Percentiles rank a stretch among this genome's conserved stretches.
These are phyloP conservation scores for Barbatosphaeria neglecta DNA, from an alignment of 495 filamentous ascomycete genomes.

Conservation along the genomic window DNA sequence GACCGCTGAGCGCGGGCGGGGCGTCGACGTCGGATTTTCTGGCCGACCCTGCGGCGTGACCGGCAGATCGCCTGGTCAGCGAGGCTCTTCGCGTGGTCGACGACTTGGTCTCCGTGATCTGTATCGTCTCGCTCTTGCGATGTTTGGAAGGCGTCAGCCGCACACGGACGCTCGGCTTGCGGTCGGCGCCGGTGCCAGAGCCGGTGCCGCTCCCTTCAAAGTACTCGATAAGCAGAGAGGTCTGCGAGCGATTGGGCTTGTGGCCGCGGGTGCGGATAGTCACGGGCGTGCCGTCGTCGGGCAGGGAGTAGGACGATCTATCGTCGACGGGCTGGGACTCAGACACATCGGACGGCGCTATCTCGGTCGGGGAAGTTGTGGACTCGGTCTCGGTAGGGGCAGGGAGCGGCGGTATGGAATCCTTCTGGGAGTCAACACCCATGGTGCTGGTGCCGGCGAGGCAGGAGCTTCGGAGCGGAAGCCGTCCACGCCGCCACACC, in stretches of 20 bases:
- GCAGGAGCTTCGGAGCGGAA: constrained; percentile 6
- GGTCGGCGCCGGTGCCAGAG: constrained; percentile 34
- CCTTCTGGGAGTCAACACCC: constrained; percentile 57
- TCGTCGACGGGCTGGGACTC: constrained; percentile 68
- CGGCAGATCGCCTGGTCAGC: constrained; percentile 50
- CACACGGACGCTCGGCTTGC: constrained; percentile 86
- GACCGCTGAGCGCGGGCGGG: constrained; percentile 25
- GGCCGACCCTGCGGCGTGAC: constrained; percentile 54
- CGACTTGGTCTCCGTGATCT: constrained; percentile 62
- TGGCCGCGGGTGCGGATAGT: constrained; percentile 70
- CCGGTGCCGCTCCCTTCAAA: constrained; percentile 69
- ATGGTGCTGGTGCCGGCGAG: constrained; percentile 35
- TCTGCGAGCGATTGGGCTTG: constrained; percentile 60
- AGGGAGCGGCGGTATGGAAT: constrained; percentile 47
- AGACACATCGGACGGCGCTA: constrained; percentile 64
- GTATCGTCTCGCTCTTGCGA: constrained; percentile 54
- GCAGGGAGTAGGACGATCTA: constrained; percentile 67
- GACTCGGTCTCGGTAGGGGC: constrained; percentile 71
- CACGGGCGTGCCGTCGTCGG: constrained; percentile 88
- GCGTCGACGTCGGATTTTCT: constrained; percentile 26
- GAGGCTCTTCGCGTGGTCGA: constrained; percentile 34
- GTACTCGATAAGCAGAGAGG: constrained; percentile 93
- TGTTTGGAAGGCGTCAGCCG: constrained; percentile 71
- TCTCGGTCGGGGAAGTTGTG: constrained; percentile 45
- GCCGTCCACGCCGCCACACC: no score